Conservation (phyloP, 2,329 filamentous ascomycete genomes). For the Alternaria sp. region DNA sequence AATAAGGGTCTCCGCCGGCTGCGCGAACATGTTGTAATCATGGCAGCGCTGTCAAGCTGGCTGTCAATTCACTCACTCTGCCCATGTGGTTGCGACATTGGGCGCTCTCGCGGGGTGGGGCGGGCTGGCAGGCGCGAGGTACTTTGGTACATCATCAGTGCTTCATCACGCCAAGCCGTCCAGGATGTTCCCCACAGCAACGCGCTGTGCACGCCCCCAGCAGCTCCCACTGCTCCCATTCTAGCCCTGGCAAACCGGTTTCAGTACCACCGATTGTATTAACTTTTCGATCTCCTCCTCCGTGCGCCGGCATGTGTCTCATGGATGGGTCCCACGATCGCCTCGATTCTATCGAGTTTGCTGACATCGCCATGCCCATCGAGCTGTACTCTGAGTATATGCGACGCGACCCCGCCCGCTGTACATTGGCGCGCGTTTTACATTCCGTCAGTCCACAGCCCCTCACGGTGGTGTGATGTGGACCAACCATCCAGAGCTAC, state of each 20-base stretch:
- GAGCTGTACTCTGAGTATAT: neutral
- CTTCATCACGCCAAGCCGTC: constrained; percentile 13
- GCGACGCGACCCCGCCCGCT: neutral
- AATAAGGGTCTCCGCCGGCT: neutral
- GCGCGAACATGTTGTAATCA: neutral
- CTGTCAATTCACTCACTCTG: neutral
- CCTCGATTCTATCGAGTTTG: neutral
- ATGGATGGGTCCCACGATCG: constrained; percentile 3
- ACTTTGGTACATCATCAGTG: constrained; percentile 12
- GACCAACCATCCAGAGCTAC: neutral
- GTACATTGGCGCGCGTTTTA: neutral
- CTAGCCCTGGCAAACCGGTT: constrained; percentile 24
- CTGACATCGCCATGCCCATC: constrained; percentile 3
- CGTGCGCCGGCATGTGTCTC: neutral
- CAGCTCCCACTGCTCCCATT: neutral
- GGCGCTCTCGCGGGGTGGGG: neutral
- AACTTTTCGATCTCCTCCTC: constrained; percentile 7
- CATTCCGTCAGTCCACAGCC: neutral
- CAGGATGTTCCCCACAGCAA: constrained; percentile 24
- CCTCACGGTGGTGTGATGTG: constrained; percentile 4
- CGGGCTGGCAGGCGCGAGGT: neutral
- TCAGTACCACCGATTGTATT: constrained; percentile 12
- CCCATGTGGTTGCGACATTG: neutral
- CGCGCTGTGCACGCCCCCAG: constrained; percentile 5
- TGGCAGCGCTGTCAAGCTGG: neutral